phyloP scores from a whole-genome alignment of 495 filamentous ascomycete genomes.

The Aspergillus egyptiacus region DNA sequence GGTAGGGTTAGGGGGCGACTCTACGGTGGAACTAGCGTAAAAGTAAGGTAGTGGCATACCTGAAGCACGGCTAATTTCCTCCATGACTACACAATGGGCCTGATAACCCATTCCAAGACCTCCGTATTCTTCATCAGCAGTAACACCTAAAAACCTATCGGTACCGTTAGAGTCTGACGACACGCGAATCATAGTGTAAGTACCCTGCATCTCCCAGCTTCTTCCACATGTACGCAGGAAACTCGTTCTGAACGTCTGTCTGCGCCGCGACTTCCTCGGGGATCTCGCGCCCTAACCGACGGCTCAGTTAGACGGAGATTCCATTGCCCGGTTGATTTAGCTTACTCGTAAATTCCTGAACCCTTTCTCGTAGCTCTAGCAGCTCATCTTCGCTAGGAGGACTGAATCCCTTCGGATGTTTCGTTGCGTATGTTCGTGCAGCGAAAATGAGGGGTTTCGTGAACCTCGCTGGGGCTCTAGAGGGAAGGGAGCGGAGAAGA shows the following conservation, averaged over 20 bases:
- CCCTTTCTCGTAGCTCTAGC: slow-evolving; percentile 76
- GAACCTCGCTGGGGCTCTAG: slow-evolving; percentile 20
- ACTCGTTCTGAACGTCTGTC: slow-evolving; percentile 82
- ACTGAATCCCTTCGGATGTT: slow-evolving; percentile 79
- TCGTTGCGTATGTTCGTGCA: slow-evolving; percentile 50
- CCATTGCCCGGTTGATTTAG: too few species aligned
- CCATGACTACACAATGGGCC: slow-evolving; percentile 94
- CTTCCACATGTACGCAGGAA: slow-evolving; percentile 86
- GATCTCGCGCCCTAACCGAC: slow-evolving; percentile 58
- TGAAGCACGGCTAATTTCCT: slow-evolving; percentile 70
- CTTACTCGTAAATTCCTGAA: slow-evolving; percentile 81
- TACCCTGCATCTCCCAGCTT: slow-evolving; percentile 84
- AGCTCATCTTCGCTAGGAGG: slow-evolving; percentile 73
- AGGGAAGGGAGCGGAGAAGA: slow-evolving; percentile 28
- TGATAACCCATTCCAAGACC: slow-evolving; percentile 93
- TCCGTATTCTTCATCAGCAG: slow-evolving; percentile 89
- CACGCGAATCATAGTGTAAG: not conserved
- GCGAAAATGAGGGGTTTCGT: slow-evolving; percentile 29
- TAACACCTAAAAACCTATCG: slow-evolving; percentile 76
- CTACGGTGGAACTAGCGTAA: not conserved
- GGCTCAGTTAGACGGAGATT: not conserved
- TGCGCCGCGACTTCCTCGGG: slow-evolving; percentile 72
- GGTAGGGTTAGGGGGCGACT: not conserved
- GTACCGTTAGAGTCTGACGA: not conserved
- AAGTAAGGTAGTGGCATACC: slow-evolving; percentile 28